Percentiles rank a stretch among this genome's conserved stretches.
These are phyloP conservation scores for Globisporangium apiculatum DNA, from an alignment of 352 stramenopile genomes.

Conservation along the genomic window DNA sequence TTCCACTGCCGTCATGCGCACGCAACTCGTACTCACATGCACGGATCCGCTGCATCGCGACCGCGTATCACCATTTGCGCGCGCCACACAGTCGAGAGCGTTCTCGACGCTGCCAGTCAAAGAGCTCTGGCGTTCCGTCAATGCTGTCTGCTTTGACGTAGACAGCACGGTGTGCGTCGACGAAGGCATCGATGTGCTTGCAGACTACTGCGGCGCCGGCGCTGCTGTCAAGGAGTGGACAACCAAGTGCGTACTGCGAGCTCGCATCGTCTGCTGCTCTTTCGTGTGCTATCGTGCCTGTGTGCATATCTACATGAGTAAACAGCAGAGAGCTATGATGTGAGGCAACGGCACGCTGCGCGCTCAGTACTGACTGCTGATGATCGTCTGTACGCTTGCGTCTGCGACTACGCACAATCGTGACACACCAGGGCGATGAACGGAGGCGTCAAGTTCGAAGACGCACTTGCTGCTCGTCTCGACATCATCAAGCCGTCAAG, in stretches of 20 bases:
- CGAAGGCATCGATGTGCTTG: slow-evolving; percentile 98
- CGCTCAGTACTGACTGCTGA: slow-evolving; percentile 2
- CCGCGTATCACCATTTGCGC: background rate
- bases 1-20: slow-evolving; percentile 6
- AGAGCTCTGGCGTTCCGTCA: slow-evolving; percentile 63
- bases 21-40: slow-evolving; percentile 8
- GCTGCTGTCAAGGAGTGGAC: slow-evolving; percentile 94
- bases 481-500: slow-evolving; percentile 94
- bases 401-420: background rate
- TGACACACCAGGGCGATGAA: slow-evolving; percentile 90
- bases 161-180: slow-evolving; percentile 97
- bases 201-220: slow-evolving; percentile 92
- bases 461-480: slow-evolving; percentile 93
- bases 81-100: background rate
- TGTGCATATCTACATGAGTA: too few species aligned
- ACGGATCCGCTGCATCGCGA: background rate
- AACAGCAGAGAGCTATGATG: too few species aligned
- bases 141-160: slow-evolving; percentile 90
- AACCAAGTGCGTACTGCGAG: slow-evolving; percentile 48
- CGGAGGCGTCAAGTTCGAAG: slow-evolving; percentile 96
- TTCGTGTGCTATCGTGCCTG: background rate
- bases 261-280: background rate
- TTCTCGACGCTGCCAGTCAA: slow-evolving; percentile 15
- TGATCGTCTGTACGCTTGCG: background rate
- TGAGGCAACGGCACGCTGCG: too few species aligned